Percentiles rank a stretch among this genome's conserved stretches.
Evolutionary conservation across 805 yeast genomes (phyloP).

Genomic region (Candida pini): DNA sequence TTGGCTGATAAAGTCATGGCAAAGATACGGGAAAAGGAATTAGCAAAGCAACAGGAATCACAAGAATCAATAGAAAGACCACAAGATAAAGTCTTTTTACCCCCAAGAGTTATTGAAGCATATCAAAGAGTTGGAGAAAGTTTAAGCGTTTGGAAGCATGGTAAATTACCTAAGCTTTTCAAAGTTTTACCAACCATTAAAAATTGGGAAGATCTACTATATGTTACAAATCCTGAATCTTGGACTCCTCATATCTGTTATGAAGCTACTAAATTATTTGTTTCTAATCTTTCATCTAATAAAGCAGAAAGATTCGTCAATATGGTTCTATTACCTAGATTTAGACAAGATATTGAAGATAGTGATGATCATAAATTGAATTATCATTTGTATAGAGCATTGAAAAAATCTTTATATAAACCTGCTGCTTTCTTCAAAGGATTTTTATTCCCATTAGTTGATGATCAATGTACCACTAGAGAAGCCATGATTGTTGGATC

Average conservation of each 20-base stretch:
- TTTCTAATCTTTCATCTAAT: slow-evolving; percentile 78
- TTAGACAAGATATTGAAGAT: slow-evolving; percentile 65
- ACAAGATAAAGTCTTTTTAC: slow-evolving; percentile 74
- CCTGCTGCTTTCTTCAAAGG: slow-evolving; percentile 99
- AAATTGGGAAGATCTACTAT: slow-evolving; percentile 94
- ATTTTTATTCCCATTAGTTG: slow-evolving; percentile 84
- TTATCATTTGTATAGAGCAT: slow-evolving; percentile 87
- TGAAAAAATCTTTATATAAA: slow-evolving; percentile 89
- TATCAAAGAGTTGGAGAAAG: slow-evolving; percentile 88
- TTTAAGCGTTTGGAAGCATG: slow-evolving; percentile 85
- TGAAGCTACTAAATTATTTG: slow-evolving; percentile 92
- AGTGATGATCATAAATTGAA: slow-evolving; percentile 74
- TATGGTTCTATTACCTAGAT: slow-evolving; percentile 61
- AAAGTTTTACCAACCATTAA: slow-evolving; percentile 88
- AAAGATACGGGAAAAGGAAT: slow-evolving; percentile 64
- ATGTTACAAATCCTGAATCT: slow-evolving; percentile 82
- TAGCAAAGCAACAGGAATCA: slow-evolving; percentile 24
- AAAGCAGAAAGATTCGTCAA: slow-evolving; percentile 85
- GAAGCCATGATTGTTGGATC: slow-evolving; percentile 97
- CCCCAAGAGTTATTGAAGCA: slow-evolving; percentile 95
- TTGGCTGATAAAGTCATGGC: slow-evolving; percentile 94
- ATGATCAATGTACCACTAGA: slow-evolving; percentile 80
- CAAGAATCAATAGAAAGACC: slow-evolving; percentile 31
- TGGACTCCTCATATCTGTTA: slow-evolving; percentile 96
- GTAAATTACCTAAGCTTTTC: slow-evolving; percentile 93